phyloP scores from a whole-genome alignment of 495 filamentous ascomycete genomes.

The Xylaria sp. region DNA sequence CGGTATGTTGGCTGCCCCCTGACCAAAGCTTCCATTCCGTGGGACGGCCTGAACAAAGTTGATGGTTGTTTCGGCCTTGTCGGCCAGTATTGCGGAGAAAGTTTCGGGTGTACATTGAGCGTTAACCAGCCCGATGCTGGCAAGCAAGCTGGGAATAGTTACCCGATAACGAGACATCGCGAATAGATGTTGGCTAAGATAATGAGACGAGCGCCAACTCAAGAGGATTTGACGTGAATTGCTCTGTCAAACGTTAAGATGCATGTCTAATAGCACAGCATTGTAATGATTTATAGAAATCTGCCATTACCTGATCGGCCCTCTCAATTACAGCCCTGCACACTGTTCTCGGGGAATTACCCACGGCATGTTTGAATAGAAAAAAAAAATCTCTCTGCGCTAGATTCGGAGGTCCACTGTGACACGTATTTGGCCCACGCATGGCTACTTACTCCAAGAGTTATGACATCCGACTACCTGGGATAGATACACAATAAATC shows the following conservation, averaged over 20 bases:
- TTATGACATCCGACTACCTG: not conserved
- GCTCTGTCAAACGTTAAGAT: not conserved
- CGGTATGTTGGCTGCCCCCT: slow-evolving; percentile 41
- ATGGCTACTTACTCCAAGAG: not conserved
- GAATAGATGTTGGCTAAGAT: not conserved
- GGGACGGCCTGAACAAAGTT: slow-evolving; percentile 39
- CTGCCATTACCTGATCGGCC: too few species aligned
- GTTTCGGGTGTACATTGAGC: slow-evolving; percentile 33
- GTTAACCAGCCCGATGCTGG: slow-evolving; percentile 16
- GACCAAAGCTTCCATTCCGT: slow-evolving; percentile 42
- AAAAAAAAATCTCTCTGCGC: not conserved
- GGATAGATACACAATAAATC: not conserved
- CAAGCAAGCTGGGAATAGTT: slow-evolving; percentile 25
- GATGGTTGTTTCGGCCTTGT: slow-evolving; percentile 31
- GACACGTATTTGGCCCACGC: not conserved
- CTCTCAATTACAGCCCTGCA: not conserved
- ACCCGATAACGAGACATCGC: slow-evolving; percentile 24
- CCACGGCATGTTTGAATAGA: not conserved
- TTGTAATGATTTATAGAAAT: not conserved
- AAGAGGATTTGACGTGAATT: not conserved
- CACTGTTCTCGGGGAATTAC: not conserved
- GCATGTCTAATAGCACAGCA: not conserved
- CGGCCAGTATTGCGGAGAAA: slow-evolving; percentile 34
- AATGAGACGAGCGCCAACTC: not conserved
- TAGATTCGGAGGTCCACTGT: not conserved